Percentiles rank a stretch among this genome's conserved stretches.
phyloP scores from a whole-genome alignment of 2,329 filamentous ascomycete species.

The Fusarium sororula region DNA sequence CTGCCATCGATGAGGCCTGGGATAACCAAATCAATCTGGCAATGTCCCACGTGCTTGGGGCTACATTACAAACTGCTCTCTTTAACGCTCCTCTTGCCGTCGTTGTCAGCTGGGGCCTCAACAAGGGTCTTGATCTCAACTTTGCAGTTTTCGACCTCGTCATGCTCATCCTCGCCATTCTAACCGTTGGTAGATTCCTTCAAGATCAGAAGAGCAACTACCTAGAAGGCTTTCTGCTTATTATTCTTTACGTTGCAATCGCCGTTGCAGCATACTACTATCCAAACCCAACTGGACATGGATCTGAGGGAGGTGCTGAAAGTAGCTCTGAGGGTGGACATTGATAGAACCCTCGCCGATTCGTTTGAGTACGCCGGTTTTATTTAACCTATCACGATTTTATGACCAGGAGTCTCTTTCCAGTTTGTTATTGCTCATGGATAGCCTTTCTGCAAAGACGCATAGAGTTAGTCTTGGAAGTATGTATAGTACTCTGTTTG shows the following conservation, averaged over 20 bases:
- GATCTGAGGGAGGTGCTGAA: neutral
- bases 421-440: neutral
- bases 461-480: neutral
- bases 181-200: constrained; percentile 88
- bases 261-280: constrained; percentile 67
- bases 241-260: constrained; percentile 71
- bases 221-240: constrained; percentile 83
- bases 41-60: constrained; percentile 84
- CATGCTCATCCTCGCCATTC: constrained; percentile 81
- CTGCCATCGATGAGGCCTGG: constrained; percentile 85
- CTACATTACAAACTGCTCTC: constrained; percentile 88
- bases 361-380: neutral
- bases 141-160: constrained; percentile 90
- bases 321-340: constrained; percentile 19
- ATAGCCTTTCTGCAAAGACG: neutral
- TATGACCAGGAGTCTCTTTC: constrained; percentile 4
- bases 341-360: neutral
- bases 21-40: constrained; percentile 87
- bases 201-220: constrained; percentile 91
- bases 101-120: constrained; percentile 82
- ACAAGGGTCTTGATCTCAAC: constrained; percentile 77
- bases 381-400: constrained; percentile 6
- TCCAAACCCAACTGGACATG: constrained; percentile 52
- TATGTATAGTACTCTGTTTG: neutral
- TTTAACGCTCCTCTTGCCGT: constrained; percentile 87